Conservation (phyloP, 2,329 filamentous ascomycete species). For the Trichoderma breve region DNA sequence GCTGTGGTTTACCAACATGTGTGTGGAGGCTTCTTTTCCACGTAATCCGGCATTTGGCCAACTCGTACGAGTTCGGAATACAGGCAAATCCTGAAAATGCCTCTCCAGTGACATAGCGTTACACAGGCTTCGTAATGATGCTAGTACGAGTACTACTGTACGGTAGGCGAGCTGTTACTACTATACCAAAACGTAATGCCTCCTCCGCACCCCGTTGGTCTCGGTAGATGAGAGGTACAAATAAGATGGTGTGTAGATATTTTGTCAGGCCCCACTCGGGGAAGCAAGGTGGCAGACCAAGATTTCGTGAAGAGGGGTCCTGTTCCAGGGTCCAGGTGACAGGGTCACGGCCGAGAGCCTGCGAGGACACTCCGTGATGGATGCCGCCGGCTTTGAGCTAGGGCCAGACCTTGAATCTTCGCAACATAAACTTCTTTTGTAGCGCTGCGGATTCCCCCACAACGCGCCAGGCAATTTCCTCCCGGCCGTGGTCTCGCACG, state of each 20-base stretch:
- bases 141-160: neutral
- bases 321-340: neutral
- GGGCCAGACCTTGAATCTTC: neutral
- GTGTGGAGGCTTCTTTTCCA: neutral
- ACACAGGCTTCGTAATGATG: neutral
- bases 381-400: neutral
- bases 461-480: neutral
- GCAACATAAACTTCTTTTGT: conserved; percentile 1
- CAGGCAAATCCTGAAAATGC: neutral
- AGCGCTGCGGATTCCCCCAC: neutral
- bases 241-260: neutral
- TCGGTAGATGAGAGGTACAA: neutral
- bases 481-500: neutral
- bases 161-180: neutral
- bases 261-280: neutral
- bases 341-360: neutral
- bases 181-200: neutral
- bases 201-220: neutral
- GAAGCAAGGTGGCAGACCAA: neutral
- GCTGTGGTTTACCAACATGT: neutral
- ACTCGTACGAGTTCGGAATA: neutral
- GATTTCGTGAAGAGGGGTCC: neutral
- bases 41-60: neutral
- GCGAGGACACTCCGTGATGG: neutral
- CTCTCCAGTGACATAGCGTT: neutral